These are phyloP conservation scores for Syzygium syzygioides DNA, from an alignment of 441 rosid species.

Conservation along the genomic window DNA sequence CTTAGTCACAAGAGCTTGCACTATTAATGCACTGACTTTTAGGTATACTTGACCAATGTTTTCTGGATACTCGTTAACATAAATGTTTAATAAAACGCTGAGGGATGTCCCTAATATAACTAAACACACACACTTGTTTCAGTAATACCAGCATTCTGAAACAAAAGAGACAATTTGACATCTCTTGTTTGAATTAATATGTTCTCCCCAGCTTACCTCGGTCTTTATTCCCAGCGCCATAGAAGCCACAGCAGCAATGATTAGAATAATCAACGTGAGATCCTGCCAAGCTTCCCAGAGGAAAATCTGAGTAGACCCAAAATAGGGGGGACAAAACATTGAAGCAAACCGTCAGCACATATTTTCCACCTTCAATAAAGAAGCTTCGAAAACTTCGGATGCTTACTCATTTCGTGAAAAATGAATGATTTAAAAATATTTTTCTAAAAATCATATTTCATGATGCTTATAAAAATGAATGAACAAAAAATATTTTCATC, in stretches of 20 bases:
- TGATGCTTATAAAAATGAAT: neutral
- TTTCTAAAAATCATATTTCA: neutral
- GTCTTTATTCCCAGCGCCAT: slow-evolving; percentile 89
- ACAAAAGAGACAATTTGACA: slow-evolving; percentile 5
- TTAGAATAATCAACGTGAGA: slow-evolving; percentile 86
- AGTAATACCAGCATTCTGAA: neutral
- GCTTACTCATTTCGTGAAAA: neutral
- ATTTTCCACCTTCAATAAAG: neutral
- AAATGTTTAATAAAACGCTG: neutral
- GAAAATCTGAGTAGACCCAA: slow-evolving; percentile 49
- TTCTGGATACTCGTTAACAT: neutral
- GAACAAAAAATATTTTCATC: neutral
- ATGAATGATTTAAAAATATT: neutral
- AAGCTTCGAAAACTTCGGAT: neutral
- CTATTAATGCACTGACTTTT: neutral
- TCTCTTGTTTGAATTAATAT: slow-evolving; percentile 1
- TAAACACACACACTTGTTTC: neutral
- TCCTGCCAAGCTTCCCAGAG: slow-evolving; percentile 99
- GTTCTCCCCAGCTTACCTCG: slow-evolving; percentile 49
- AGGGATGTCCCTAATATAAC: neutral
- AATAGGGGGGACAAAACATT: neutral
- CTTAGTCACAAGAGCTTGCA: neutral
- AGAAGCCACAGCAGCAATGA: slow-evolving; percentile 90
- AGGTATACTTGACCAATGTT: neutral
- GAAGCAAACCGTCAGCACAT: neutral